Percentiles rank a stretch among this genome's conserved stretches.
phyloP scores from a whole-genome alignment of 2,329 filamentous ascomycete species.

The Apiospora pterosperma region DNA sequence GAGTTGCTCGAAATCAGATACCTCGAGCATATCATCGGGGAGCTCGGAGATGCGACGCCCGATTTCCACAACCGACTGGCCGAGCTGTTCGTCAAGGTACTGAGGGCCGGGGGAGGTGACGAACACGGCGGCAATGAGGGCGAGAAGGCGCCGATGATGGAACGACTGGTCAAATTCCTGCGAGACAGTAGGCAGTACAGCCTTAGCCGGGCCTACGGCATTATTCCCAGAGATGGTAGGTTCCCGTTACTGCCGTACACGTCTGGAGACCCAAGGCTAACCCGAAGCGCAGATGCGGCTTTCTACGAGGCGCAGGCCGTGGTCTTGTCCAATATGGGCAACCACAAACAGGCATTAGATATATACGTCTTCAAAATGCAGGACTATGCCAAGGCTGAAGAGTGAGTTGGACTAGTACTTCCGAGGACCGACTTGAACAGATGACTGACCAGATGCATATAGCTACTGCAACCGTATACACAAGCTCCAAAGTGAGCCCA shows the following conservation, averaged over 20 bases:
- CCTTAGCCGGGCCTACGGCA: conserved; percentile 68
- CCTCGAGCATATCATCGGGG: conserved; percentile 84
- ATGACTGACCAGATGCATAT: not conserved
- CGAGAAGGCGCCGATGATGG: conserved; percentile 39
- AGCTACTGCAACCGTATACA: conserved; percentile 90
- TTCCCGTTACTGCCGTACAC: conserved; percentile 11
- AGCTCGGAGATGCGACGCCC: conserved; percentile 78
- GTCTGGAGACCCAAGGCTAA: conserved; percentile 8
- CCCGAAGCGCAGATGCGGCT: conserved; percentile 57
- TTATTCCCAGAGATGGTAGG: conserved; percentile 77
- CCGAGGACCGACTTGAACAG: not conserved
- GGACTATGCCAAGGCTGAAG: conserved; percentile 86
- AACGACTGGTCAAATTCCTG: conserved; percentile 71
- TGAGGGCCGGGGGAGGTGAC: conserved; percentile 33
- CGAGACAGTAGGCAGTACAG: conserved; percentile 78
- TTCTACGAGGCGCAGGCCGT: conserved; percentile 91
- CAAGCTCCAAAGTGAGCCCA: conserved; percentile 49
- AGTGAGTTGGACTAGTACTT: conserved; percentile 52
- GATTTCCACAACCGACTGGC: conserved; percentile 86
- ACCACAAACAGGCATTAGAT: conserved; percentile 91
- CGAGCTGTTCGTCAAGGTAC: conserved; percentile 62
- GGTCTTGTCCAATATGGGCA: conserved; percentile 89
- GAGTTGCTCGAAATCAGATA: conserved; percentile 72
- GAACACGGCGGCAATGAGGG: conserved; percentile 8
- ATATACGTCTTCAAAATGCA: conserved; percentile 96